Evolutionary conservation across 352 stramenopile genomes (phyloP), one percentile per base, ranked within the genome.

Genomic region (Phytophthora pseudosyringae): DNA sequence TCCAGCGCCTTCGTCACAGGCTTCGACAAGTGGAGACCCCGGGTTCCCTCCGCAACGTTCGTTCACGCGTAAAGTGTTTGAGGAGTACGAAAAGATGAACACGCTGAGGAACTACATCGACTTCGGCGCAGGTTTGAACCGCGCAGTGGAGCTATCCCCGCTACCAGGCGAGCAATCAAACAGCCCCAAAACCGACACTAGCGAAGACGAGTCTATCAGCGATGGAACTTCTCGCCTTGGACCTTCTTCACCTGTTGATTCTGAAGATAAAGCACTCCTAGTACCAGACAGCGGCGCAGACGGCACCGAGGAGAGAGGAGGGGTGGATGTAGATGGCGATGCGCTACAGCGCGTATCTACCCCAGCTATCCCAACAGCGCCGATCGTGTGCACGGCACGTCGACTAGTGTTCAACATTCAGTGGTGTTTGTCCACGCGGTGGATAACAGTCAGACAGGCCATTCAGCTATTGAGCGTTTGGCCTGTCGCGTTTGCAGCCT

Each of bases 321-420:
- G 5, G 12, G 33, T 35, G 9, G 40, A 54, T 54, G 58, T 8
- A 49, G 39, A 57, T 13, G n/a, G 5, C 11, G 7, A 32, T 8
- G 15, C 45, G 16, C 1, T 38, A n/a, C 16, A 56, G 39, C 54
- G 57, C 6, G 21, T 29, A 11, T 21, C 29, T 13, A 69, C 65
- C n/a, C 59, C 65, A 39, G 52, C 65, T 21, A 68, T 72, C 21
- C 51, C 64, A 31, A 25, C 18, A 43, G 59, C 52, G 15, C 18
- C 38, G 15, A 69, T 59, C 44, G 9, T 75, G 1, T 89, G 74
- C 60, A 91, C 80, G 3, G 82, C 79, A 0, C 69, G 79, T 11
- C 71, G 82, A 15, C 33, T 93, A 58, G 50, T 91, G 21, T 86
- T 91, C 64, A 88, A 88, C 45, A 55, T 93, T 47, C 80, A 91